A percentile compares a stretch with the other conserved stretches of the same genome.
Conservation (phyloP, 345 rosid species). For the Boechera retrofracta region DNA sequence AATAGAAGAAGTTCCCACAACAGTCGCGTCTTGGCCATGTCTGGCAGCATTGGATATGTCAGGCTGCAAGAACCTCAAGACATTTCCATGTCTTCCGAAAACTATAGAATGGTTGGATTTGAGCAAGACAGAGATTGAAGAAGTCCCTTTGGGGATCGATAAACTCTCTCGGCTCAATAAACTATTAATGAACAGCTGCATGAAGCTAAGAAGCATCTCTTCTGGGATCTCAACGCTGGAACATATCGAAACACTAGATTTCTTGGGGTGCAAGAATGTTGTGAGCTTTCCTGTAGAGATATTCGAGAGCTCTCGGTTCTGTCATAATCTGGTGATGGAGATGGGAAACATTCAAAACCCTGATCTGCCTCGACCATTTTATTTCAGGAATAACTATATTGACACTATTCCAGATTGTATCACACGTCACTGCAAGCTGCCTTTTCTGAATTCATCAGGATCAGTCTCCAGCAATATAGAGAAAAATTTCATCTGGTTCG, state of each 20-base stretch:
- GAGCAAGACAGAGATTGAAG: slow-evolving; percentile 33
- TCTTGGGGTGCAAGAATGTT: slow-evolving; percentile 39
- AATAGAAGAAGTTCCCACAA: slow-evolving; percentile 34
- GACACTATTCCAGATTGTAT: slow-evolving; percentile 37
- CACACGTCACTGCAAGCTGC: slow-evolving; percentile 34
- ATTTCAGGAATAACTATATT: slow-evolving; percentile 27
- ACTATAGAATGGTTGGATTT: slow-evolving; percentile 28
- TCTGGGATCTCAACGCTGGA: slow-evolving; percentile 27
- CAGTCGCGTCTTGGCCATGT: slow-evolving; percentile 14
- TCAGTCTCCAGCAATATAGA: slow-evolving; percentile 19
- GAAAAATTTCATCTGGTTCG: slow-evolving; percentile 24
- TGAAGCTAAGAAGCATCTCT: slow-evolving; percentile 38
- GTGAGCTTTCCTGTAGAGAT: slow-evolving; percentile 35
- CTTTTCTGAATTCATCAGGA: slow-evolving; percentile 36
- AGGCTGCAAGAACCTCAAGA: slow-evolving; percentile 26
- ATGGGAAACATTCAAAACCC: slow-evolving; percentile 22
- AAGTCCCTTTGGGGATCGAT: slow-evolving; percentile 14
- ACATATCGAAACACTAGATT: slow-evolving; percentile 34
- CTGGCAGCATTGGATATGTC: slow-evolving; percentile 24
- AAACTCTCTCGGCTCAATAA: slow-evolving; percentile 13
- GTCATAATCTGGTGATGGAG: slow-evolving; percentile 38
- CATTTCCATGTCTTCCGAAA: slow-evolving; percentile 33
- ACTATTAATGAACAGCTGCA: slow-evolving; percentile 38
- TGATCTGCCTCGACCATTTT: slow-evolving; percentile 30
- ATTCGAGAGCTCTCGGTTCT: slow-evolving; percentile 37